Conservation (phyloP, 768 basidiomycete genomes). For the Boletus reticuloceps region DNA sequence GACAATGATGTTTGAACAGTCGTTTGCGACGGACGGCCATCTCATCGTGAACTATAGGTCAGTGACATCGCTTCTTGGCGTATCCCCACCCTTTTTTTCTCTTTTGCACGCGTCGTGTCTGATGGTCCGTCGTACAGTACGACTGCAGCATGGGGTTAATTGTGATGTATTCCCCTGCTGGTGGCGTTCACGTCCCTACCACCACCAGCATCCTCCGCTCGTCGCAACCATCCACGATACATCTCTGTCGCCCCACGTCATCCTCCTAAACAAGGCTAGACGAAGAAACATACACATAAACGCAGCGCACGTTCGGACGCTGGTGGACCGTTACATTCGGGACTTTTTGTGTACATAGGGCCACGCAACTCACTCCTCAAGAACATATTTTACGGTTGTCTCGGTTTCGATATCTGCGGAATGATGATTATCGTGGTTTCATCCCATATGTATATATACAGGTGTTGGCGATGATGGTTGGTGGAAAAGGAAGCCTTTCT, state of each 20-base stretch:
- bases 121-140: conserved; percentile 37
- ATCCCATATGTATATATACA: neutral
- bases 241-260: neutral
- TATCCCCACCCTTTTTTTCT: too few relatives aligned
- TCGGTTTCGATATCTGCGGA: neutral
- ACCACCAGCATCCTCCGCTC: neutral
- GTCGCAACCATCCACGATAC: neutral
- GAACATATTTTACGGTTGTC: neutral
- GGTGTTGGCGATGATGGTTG: neutral
- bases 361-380: neutral
- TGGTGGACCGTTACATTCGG: neutral
- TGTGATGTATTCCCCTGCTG: neutral
- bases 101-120: neutral
- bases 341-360: neutral
- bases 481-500: neutral
- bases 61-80: conserved; percentile 20
- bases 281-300: neutral
- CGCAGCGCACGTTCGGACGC: neutral
- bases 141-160: conserved; percentile 62
- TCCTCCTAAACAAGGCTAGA: neutral
- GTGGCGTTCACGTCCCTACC: neutral
- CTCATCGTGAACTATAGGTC: conserved; percentile 92
- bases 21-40: conserved; percentile 84
- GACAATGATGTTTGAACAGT: conserved; percentile 39
- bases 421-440: neutral